Base-by-base conservation (phyloP, 805 yeast species). In the Nakazawaea wickerhamii region DNA sequence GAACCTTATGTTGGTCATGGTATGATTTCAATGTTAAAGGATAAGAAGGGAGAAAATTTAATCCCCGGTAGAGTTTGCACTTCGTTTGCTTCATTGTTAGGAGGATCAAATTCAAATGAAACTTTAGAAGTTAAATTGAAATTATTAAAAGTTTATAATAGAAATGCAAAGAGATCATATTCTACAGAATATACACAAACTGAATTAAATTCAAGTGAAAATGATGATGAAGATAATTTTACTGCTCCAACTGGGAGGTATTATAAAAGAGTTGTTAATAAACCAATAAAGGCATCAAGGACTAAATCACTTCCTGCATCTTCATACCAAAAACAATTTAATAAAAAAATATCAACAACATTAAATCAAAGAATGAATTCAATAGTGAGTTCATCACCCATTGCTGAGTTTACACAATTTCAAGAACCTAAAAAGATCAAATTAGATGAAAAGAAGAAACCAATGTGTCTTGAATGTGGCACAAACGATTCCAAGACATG, bases 121-220 rank as follows among this genome's bases (percentile, higher is more conserved):
- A 79, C 84, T 2, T 58, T 79, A 39, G 85, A 79, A 57, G 69
- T 79, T 30, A 65, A 77, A 47, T 58, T 79, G 40, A 71, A 74
- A 49, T 65, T 79, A 28, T 54, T 54, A 1, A 51, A 44, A 38
- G 55, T 54, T 2, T 5, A 19, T 38, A 28, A 22, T 17, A 36
- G 31, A 28, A 28, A 28, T 28, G 14, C 11, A 2, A 27, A 33
- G 49, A 54, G 3, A 50, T 55, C 27, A 25, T 3, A 13, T 13
- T 25, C 27, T 9, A 10, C 27, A 14, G 13, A 26, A 22, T 15
- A 28, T 7, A 13, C 15, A 10, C 11, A 28, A 13, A 50, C 30
- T 21, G 38, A 30, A 22, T n/a, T 4, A 30, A 30, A 18, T 18
- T 27, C 35, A 46, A 49, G 26, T 41, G 30, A 19, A 11, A 32